These are phyloP conservation scores for Fusarium tricinctum DNA, from an alignment of 2,329 filamentous ascomycete species.

Conservation along the genomic window DNA sequence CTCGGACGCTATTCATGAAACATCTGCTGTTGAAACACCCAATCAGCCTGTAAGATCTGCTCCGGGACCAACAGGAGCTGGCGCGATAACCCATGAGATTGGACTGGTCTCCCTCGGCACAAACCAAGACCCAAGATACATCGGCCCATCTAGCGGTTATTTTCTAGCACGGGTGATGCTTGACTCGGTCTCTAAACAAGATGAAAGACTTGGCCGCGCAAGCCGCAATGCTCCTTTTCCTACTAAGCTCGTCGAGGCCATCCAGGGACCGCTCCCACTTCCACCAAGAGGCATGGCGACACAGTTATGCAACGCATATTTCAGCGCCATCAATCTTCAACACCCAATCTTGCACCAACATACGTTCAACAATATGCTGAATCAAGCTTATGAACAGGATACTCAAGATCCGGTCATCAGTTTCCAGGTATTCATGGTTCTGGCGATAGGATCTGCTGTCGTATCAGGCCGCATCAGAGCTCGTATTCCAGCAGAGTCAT, in stretches of 20 bases:
- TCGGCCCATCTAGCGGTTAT: slow-evolving; percentile 69
- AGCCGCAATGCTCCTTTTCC: slow-evolving; percentile 39
- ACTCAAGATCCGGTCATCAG: slow-evolving; percentile 50
- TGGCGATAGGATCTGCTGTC: slow-evolving; percentile 64
- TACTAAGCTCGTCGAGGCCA: slow-evolving; percentile 51
- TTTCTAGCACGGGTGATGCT: slow-evolving; percentile 66
- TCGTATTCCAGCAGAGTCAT: slow-evolving; percentile 63
- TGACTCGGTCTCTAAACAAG: slow-evolving; percentile 53
- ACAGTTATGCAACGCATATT: slow-evolving; percentile 62
- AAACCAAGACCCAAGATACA: slow-evolving; percentile 64
- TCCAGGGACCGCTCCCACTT: slow-evolving; percentile 52
- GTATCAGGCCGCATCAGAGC: slow-evolving; percentile 60
- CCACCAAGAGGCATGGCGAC: slow-evolving; percentile 55
- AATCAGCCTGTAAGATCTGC: slow-evolving; percentile 27
- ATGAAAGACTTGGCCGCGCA: slow-evolving; percentile 19
- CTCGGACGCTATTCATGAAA: neutral
- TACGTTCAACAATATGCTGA: slow-evolving; percentile 57
- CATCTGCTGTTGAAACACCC: neutral
- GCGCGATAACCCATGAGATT: slow-evolving; percentile 63
- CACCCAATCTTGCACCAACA: slow-evolving; percentile 65
- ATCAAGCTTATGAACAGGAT: slow-evolving; percentile 54
- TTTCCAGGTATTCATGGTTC: slow-evolving; percentile 68
- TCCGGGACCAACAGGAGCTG: slow-evolving; percentile 37
- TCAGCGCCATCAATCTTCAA: slow-evolving; percentile 62
- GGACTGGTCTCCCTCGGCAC: slow-evolving; percentile 65